A percentile compares a stretch with the other conserved stretches of the same genome.
Evolutionary conservation across 169 alveolate species (phyloP).

Genomic region (Cryptosporidium sp.): DNA sequence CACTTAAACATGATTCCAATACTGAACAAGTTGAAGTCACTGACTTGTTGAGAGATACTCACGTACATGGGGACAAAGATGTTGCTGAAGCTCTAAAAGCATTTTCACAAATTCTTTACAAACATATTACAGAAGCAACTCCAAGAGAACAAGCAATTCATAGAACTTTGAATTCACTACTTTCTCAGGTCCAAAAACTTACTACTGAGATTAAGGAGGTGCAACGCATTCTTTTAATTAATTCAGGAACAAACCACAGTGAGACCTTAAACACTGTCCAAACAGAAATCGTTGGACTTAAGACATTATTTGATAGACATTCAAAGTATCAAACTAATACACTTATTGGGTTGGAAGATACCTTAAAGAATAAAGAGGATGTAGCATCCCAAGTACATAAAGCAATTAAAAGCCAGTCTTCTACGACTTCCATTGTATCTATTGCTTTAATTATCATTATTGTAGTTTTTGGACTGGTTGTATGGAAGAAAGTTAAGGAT

Average conservation of each 20-base stretch:
- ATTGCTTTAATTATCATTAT: constrained; percentile 76
- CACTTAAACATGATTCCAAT: constrained; percentile 43
- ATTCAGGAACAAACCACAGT: constrained; percentile 54
- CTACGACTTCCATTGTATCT: constrained; percentile 77
- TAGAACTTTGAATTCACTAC: constrained; percentile 76
- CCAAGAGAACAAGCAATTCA: constrained; percentile 79
- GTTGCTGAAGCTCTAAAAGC: constrained; percentile 78
- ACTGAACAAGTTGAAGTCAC: constrained; percentile 57
- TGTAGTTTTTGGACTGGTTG: constrained; percentile 77
- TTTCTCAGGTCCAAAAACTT: constrained; percentile 74
- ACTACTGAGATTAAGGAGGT: constrained; percentile 77
- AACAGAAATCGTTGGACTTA: constrained; percentile 68
- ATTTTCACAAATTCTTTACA: constrained; percentile 76
- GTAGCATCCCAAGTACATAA: constrained; percentile 75
- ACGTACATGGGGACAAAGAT: constrained; percentile 76
- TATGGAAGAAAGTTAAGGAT: constrained; percentile 81
- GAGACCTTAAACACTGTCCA: constrained; percentile 73
- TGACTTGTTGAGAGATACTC: constrained; percentile 68
- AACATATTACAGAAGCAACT: constrained; percentile 79
- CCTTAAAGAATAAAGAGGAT: constrained; percentile 65
- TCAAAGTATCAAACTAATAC: constrained; percentile 78
- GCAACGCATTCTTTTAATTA: constrained; percentile 53
- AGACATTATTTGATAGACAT: constrained; percentile 73
- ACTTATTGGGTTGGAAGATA: constrained; percentile 69
- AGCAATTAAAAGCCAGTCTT: constrained; percentile 76